Base-by-base conservation (phyloP, 116 monocot genomes). In the Dioscorea cayenensis region DNA sequence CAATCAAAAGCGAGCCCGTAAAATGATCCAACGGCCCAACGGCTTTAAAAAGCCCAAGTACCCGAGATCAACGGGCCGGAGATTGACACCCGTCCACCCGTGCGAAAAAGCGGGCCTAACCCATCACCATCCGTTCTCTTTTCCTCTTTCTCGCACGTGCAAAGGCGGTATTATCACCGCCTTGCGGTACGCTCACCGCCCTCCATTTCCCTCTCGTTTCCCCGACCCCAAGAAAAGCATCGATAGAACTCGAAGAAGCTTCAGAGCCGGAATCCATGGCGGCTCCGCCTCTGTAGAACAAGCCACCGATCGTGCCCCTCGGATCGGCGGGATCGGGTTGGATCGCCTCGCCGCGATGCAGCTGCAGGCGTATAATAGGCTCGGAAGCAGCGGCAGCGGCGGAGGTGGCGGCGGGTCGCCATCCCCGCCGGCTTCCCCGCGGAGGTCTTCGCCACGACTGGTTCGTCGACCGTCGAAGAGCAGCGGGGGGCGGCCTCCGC, bases 361-460 rank as follows among this genome's bases (percentile, higher is more conserved):
- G 65, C n/a, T 36, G 21, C 71, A 65, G n/a, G 64, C 64, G 63
- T 77, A 77, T 71, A 77, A 48, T 58, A 71, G 71, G 28, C 71
- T 77, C 21, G 66, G 65, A 14, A 70, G 63, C 32, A 17, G 18
- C 69, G 59, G 66, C 58, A 51, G 75, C 43, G 38, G 64, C 27
- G 72, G 72, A 14, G 52, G 68, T 5, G 72, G 72, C 36, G 55
- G 68, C 13, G 68, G 68, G 65, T 67, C 43, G 65, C 78, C 80
- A 32, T 69, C 77, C 9, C 82, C 81, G 27, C 78, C 82, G 60
- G 67, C 70, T 18, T 63, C 77, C 13, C 70, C 68, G 29, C 79
- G 74, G 60, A 72, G 79, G 63, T 72, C 70, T 22, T 55, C 80
- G 37, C 65, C 90, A 63, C 74, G 75, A 76, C 51, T 51, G 19